Conservation (phyloP, 2,329 filamentous ascomycete species). For the Clarireedia homoeocarpa region DNA sequence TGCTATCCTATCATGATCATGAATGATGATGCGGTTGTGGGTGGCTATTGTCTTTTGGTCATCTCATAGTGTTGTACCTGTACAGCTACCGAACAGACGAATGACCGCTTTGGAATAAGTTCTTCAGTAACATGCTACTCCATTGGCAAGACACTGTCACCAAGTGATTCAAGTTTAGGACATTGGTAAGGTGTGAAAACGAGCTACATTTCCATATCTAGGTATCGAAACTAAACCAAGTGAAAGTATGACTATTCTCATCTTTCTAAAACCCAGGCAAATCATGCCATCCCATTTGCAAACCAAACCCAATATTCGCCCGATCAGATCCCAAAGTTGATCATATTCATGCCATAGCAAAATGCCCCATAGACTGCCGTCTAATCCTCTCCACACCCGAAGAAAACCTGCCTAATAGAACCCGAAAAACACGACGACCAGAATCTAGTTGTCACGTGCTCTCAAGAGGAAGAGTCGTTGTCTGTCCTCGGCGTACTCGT, state of each 20-base stretch:
- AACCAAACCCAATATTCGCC: not conserved
- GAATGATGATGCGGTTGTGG: no score
- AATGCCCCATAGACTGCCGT: no score
- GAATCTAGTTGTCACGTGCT: constrained; percentile 5
- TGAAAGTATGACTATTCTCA: not conserved
- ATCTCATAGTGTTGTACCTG: no score
- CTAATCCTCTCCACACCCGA: not conserved
- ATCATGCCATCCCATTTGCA: not conserved
- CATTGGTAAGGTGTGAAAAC: not conserved
- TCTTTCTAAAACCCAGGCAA: not conserved
- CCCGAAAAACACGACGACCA: not conserved
- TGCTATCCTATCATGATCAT: no score
- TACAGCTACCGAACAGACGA: no score
- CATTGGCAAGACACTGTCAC: no score
- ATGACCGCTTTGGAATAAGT: no score
- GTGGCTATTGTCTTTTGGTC: no score
- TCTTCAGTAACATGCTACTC: no score
- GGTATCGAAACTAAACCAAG: not conserved
- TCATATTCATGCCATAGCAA: no score
- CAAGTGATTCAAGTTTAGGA: not conserved
- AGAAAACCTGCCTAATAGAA: not conserved
- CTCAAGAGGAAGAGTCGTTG: constrained; percentile 6
- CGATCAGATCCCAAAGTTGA: not conserved
- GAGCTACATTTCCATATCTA: not conserved
- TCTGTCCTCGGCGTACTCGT: constrained; percentile 3